Evolutionary conservation across 2,329 filamentous ascomycete genomes (phyloP).

Genomic region (Trichoderma afroharzianum): DNA sequence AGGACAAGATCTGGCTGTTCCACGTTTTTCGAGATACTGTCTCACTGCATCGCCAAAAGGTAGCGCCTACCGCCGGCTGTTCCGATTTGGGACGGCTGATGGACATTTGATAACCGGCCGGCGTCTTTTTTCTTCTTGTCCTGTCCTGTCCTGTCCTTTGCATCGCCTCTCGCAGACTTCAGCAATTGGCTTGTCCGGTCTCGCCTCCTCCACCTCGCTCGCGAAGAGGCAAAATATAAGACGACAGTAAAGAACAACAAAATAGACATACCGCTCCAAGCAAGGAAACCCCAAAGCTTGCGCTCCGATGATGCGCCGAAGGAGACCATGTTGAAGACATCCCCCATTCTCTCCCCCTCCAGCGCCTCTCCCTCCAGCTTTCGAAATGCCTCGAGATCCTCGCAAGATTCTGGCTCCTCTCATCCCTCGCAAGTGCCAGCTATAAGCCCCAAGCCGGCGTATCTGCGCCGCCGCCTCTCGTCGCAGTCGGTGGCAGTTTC

Average conservation of each 20-base stretch:
- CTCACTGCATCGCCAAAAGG: slow-evolving; percentile 8
- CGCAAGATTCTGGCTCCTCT: slow-evolving; percentile 13
- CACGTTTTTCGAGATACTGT: neutral
- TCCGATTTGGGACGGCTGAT: slow-evolving; percentile 1
- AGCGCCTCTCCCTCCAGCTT: slow-evolving; percentile 51
- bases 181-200: neutral
- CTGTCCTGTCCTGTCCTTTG: neutral
- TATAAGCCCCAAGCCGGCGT: slow-evolving; percentile 18
- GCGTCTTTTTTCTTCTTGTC: neutral
- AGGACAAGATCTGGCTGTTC: neutral
- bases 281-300: neutral
- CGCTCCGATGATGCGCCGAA: slow-evolving; percentile 44
- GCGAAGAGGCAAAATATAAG: neutral
- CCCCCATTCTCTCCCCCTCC: slow-evolving; percentile 48
- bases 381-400: slow-evolving; percentile 30
- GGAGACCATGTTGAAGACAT: slow-evolving; percentile 59
- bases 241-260: neutral
- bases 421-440: slow-evolving; percentile 2
- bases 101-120: slow-evolving; percentile 2
- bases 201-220: neutral
- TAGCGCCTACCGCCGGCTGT: slow-evolving; percentile 9
- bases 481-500: slow-evolving; percentile 10
- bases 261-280: neutral
- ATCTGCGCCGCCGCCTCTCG: slow-evolving; percentile 12
- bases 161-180: neutral